These are phyloP conservation scores for Hymenochaete sp. DNA, from an alignment of 1,284 basidiomycete species.

Conservation along the genomic window DNA sequence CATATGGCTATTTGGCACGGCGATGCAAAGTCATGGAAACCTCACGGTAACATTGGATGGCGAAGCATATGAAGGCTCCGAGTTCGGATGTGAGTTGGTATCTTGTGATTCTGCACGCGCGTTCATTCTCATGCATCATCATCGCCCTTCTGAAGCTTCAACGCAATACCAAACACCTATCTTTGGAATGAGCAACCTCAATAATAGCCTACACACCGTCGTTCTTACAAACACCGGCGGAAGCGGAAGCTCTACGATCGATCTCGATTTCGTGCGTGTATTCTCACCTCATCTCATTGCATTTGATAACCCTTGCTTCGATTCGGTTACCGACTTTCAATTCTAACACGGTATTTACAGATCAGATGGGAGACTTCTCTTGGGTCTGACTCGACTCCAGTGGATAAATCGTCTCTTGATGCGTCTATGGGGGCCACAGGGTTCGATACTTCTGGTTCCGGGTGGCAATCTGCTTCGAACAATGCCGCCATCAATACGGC, in stretches of 20 bases:
- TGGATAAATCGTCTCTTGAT: slow-evolving; percentile 1
- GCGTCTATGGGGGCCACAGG: not conserved
- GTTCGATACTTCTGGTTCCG: slow-evolving; percentile 7
- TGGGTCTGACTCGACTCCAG: not conserved
- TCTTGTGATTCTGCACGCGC: not conserved
- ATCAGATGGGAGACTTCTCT: slow-evolving; percentile 14
- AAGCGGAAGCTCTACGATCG: slow-evolving; percentile 3
- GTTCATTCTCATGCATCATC: not conserved
- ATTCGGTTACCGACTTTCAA: not conserved
- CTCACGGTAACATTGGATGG: slow-evolving; percentile 19
- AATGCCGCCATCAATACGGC: not conserved
- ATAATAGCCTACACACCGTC: slow-evolving; percentile 12
- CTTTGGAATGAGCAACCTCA: slow-evolving; percentile 13
- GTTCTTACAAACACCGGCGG: slow-evolving; percentile 13
- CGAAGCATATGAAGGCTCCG: not conserved
- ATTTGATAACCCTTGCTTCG: slow-evolving; percentile 13
- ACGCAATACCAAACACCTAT: slow-evolving; percentile 13
- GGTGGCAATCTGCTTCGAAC: slow-evolving; percentile 5
- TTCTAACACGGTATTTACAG: slow-evolving; percentile 10
- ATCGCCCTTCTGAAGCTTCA: not conserved
- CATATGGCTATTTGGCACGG: slow-evolving; percentile 29
- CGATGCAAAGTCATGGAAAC: slow-evolving; percentile 26
- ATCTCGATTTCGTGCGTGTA: slow-evolving; percentile 23
- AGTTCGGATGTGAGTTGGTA: slow-evolving; percentile 1
- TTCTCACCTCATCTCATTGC: not conserved